phyloP scores from a whole-genome alignment of 371 early-diverging fungal genomes.

The Rhizoclosmatium hyalinum region DNA sequence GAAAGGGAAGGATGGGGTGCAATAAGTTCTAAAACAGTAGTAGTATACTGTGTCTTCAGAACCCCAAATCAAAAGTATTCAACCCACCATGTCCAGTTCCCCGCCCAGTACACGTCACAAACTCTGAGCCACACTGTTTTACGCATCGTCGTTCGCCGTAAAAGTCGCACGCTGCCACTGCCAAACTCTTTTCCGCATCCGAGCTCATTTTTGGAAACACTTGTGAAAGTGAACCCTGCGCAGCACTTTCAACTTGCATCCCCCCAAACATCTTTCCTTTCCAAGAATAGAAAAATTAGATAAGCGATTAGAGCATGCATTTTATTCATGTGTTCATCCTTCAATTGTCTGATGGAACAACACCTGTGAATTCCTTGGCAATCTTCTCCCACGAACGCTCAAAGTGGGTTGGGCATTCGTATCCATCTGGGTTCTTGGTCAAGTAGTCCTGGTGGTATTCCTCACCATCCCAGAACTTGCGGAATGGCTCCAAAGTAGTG shows the following conservation, averaged over 20 bases:
- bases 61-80: too few species aligned
- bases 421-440: conserved; percentile 52
- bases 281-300: not conserved
- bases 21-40: too few species aligned
- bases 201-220: too few species aligned
- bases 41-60: too few species aligned
- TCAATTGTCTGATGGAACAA: not conserved
- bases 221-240: too few species aligned
- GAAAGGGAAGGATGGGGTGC: too few species aligned
- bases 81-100: too few species aligned
- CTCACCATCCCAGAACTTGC: conserved; percentile 84
- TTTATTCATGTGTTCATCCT: not conserved
- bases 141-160: not conserved
- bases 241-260: too few species aligned
- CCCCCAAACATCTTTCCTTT: not conserved
- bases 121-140: not conserved
- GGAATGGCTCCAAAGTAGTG: conserved; percentile 61
- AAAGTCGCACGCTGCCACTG: not conserved
- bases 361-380: conserved; percentile 11
- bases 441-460: conserved; percentile 83
- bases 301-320: not conserved
- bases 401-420: conserved; percentile 58
- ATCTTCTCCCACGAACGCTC: conserved; percentile 55
- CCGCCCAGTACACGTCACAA: not conserved
- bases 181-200: not conserved